phyloP scores from a whole-genome alignment of 768 basidiomycete species.

The Heimioporus sp. region DNA sequence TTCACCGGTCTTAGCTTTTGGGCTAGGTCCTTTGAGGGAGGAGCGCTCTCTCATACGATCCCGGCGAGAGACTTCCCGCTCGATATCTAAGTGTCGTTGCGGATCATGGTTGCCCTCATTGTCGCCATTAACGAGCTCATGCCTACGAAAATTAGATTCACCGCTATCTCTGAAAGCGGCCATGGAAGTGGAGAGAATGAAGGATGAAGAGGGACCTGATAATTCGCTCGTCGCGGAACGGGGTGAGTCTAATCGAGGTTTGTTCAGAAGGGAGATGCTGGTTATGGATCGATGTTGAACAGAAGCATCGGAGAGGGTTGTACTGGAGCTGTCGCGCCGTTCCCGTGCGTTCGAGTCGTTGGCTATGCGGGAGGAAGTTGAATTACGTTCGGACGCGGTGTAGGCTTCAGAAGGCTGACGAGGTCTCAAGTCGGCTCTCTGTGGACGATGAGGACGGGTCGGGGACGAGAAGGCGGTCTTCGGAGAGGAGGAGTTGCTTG shows the following conservation, averaged over 20 bases:
- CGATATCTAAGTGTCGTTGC: constrained; percentile 58
- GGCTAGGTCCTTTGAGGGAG: constrained; percentile 52
- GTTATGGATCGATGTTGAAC: constrained; percentile 31
- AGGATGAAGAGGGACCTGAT: constrained; percentile 4
- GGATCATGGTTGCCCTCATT: constrained; percentile 55
- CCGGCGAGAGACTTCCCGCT: constrained; percentile 45
- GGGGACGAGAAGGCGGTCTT: constrained; percentile 41
- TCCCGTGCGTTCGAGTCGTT: constrained; percentile 27
- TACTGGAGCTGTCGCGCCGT: constrained; percentile 52
- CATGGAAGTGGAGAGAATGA: constrained; percentile 41
- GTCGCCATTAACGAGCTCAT: constrained; percentile 49
- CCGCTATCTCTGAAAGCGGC: constrained; percentile 67
- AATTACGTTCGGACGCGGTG: constrained; percentile 48
- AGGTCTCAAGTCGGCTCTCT: constrained; percentile 62
- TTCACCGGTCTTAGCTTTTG: constrained; percentile 67
- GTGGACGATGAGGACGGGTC: constrained; percentile 59
- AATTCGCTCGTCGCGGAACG: constrained; percentile 15
- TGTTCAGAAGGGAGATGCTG: constrained; percentile 17
- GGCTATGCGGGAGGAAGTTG: constrained; percentile 39
- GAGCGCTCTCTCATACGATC: constrained; percentile 65
- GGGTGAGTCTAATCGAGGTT: constrained; percentile 14
- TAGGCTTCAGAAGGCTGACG: constrained; percentile 50
- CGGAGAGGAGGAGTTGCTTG: constrained; percentile 44
- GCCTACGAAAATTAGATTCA: constrained; percentile 47
- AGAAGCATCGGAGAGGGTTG: constrained; percentile 46